phyloP scores from a whole-genome alignment of 2,329 filamentous ascomycete species.

The Orbilia quercus region DNA sequence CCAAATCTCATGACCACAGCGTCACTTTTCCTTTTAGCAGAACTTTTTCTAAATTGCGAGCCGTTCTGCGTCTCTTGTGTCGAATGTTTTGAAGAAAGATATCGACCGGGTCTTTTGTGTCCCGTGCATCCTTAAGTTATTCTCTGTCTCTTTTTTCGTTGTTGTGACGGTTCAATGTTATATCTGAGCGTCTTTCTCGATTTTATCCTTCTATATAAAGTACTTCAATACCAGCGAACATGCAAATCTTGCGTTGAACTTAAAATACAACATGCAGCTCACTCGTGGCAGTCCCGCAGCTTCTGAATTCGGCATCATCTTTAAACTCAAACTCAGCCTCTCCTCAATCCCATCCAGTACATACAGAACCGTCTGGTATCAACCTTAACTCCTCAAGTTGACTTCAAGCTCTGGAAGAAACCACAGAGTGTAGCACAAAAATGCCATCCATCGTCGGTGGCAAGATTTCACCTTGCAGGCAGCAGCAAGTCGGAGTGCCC shows the following conservation, averaged over 20 bases:
- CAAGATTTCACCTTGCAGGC: conserved; percentile 18
- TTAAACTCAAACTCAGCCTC: background rate
- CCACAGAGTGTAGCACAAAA: conserved; percentile 1
- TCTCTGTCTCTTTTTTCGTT: background rate
- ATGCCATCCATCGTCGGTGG: too few relatives aligned
- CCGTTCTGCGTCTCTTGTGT: background rate
- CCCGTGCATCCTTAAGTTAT: too few relatives aligned
- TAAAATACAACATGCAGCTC: conserved; percentile 8
- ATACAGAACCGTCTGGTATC: background rate
- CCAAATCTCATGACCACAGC: conserved; percentile 39
- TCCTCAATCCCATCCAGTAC: background rate
- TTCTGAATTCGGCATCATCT: background rate
- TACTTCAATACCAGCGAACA: too few relatives aligned
- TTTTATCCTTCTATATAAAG: too few relatives aligned
- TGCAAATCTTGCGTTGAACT: conserved; percentile 10
- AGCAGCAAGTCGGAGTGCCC: conserved; percentile 41
- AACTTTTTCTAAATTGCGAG: background rate
- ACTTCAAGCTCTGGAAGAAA: background rate
- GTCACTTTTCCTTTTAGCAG: conserved; percentile 18
- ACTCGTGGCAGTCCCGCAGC: too few relatives aligned
- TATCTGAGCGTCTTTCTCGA: background rate
- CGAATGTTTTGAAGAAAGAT: too few relatives aligned
- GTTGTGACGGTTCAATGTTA: background rate
- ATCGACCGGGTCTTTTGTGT: too few relatives aligned
- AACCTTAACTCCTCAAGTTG: too few relatives aligned